Evolutionary conservation across 1,284 basidiomycete species (phyloP).

Genomic region (Tetrapyrgos nigripes): DNA sequence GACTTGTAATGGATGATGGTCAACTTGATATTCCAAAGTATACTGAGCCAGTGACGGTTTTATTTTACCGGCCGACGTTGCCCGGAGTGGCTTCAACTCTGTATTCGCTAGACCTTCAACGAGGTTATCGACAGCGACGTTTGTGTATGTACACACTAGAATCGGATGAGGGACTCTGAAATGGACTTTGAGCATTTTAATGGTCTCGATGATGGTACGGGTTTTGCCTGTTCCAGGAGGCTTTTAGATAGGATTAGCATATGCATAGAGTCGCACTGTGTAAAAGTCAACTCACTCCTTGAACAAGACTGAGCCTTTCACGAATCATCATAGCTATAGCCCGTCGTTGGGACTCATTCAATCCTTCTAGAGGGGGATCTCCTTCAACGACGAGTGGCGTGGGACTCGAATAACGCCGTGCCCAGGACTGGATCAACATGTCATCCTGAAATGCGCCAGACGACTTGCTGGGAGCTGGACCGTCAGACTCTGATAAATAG

Average conservation of each 20-base stretch:
- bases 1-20: conserved; percentile 61
- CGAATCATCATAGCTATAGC: conserved; percentile 91
- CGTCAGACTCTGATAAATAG: conserved; percentile 23
- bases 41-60: conserved; percentile 60
- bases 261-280: conserved; percentile 7
- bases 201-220: conserved; percentile 87
- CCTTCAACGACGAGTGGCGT: conserved; percentile 78
- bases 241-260: conserved; percentile 40
- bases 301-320: conserved; percentile 81
- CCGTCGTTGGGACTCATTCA: conserved; percentile 83
- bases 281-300: conserved; percentile 74
- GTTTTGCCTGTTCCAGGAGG: conserved; percentile 98
- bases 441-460: conserved; percentile 71
- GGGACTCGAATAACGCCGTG: conserved; percentile 62
- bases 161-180: conserved; percentile 88
- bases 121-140: conserved; percentile 94
- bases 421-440: conserved; percentile 80
- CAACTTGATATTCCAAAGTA: conserved; percentile 74
- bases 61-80: conserved; percentile 73
- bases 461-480: conserved; percentile 25
- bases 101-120: conserved; percentile 72
- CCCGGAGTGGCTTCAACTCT: conserved; percentile 79
- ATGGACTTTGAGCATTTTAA: conserved; percentile 86
- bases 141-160: conserved; percentile 92
- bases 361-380: conserved; percentile 71